Percentiles rank a stretch among this genome's conserved stretches.
Evolutionary conservation across 257 asterid genomes (phyloP).

Genomic region (Solanum pinnatisectum): DNA sequence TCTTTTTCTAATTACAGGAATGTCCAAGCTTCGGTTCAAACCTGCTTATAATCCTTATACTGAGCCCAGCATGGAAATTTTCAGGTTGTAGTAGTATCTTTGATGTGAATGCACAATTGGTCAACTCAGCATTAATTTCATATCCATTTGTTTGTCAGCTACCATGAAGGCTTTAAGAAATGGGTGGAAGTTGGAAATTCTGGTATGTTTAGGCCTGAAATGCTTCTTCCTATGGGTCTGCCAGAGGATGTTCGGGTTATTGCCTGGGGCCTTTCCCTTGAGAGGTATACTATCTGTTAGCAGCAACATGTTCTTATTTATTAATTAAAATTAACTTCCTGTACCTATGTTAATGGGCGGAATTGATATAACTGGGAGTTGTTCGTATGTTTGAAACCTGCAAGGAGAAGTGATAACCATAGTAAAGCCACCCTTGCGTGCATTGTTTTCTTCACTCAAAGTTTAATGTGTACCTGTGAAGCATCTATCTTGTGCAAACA

Average conservation of each 20-base stretch:
- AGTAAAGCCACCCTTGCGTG: neutral
- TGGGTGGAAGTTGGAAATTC: conserved; percentile 99
- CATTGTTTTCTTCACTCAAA: neutral
- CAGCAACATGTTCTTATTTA: neutral
- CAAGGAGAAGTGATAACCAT: neutral
- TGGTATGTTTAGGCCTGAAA: conserved; percentile 98
- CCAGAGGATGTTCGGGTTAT: conserved; percentile 93
- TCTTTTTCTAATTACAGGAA: conserved; percentile 38
- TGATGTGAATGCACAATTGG: neutral
- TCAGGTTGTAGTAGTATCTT: conserved; percentile 52
- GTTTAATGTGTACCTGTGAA: neutral
- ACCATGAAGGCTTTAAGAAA: conserved; percentile 86
- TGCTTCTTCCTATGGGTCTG: conserved; percentile 95
- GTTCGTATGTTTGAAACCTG: neutral
- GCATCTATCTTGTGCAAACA: neutral
- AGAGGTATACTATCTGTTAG: conserved; percentile 40
- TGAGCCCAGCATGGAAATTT: conserved; percentile 99
- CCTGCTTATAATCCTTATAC: conserved; percentile 97
- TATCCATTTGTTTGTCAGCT: conserved; percentile 28
- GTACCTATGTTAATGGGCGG: neutral
- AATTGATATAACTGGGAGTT: neutral
- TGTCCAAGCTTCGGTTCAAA: conserved; percentile 88
- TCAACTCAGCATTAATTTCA: neutral
- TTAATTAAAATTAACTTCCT: neutral
- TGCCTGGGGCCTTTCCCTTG: conserved; percentile 99